A percentile compares a stretch with the other conserved stretches of the same genome.
Conservation (phyloP, 2,329 filamentous ascomycete genomes). For the Rugonectria rugulosa region DNA sequence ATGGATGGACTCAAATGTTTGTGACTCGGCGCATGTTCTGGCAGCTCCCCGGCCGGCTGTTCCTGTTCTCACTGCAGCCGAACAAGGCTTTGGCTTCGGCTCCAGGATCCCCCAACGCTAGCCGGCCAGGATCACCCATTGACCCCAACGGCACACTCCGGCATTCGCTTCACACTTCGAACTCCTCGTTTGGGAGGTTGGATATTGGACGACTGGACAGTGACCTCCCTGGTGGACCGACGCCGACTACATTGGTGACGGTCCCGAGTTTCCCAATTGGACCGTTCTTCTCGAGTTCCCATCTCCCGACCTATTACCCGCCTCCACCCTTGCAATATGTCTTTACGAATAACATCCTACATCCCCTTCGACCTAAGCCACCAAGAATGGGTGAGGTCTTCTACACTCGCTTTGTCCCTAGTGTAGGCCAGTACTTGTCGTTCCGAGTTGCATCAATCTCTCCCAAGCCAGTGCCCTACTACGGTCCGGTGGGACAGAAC, state of each 20-base stretch:
- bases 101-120: conserved; percentile 60
- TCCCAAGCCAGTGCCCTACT: conserved; percentile 67
- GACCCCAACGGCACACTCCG: conserved; percentile 34
- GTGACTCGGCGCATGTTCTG: conserved; percentile 84
- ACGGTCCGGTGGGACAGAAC: conserved; percentile 61
- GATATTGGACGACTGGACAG: conserved; percentile 39
- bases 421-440: conserved; percentile 82
- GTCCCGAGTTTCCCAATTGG: conserved; percentile 58
- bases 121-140: conserved; percentile 62
- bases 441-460: conserved; percentile 84
- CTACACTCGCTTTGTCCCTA: conserved; percentile 87
- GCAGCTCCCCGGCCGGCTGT: conserved; percentile 88
- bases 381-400: conserved; percentile 90
- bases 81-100: conserved; percentile 48
- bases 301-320: conserved; percentile 90
- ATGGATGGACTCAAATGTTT: conserved; percentile 82
- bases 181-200: conserved; percentile 33
- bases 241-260: conserved; percentile 43
- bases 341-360: conserved; percentile 78
- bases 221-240: conserved; percentile 50
- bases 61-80: conserved; percentile 84
- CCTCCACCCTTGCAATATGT: conserved; percentile 83
- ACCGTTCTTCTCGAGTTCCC: conserved; percentile 82
- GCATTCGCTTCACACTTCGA: conserved; percentile 39
- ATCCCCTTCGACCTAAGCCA: conserved; percentile 87